Percentiles rank a stretch among this genome's conserved stretches.
phyloP scores from a whole-genome alignment of 2,329 filamentous ascomycete genomes.

The Trichoderma afroharzianum region DNA sequence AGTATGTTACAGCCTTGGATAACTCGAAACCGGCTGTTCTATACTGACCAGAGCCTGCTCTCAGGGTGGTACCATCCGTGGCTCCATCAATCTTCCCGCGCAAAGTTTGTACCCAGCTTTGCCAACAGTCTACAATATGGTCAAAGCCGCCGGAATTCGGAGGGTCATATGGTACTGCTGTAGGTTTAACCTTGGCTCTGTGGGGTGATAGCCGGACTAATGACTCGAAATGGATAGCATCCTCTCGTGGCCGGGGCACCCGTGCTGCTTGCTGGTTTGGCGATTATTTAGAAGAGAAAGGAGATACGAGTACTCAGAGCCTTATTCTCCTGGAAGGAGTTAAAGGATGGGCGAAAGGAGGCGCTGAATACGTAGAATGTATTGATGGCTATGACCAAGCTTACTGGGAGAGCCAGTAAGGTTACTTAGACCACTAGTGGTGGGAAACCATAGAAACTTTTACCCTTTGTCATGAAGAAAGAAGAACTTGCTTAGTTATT shows the following conservation, averaged over 20 bases:
- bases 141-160: constrained; percentile 38
- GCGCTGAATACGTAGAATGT: background rate
- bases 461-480: background rate
- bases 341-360: background rate
- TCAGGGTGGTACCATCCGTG: constrained; percentile 54
- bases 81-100: constrained; percentile 50
- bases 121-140: constrained; percentile 39
- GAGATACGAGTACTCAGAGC: background rate
- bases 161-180: constrained; percentile 49
- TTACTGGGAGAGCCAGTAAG: background rate
- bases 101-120: constrained; percentile 44
- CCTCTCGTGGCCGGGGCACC: constrained; percentile 51
- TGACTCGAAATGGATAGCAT: constrained; percentile 37
- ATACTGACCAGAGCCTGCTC: background rate
- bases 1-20: background rate
- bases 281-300: constrained; percentile 41
- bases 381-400: background rate
- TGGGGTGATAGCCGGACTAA: background rate
- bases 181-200: constrained; percentile 23
- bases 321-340: background rate
- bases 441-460: background rate
- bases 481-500: background rate
- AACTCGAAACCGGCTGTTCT: background rate
- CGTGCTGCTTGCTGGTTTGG: constrained; percentile 54
- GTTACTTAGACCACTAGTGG: background rate